Evolutionary conservation across 345 rosid species (phyloP).

Genomic region (Excoecaria agallocha): DNA sequence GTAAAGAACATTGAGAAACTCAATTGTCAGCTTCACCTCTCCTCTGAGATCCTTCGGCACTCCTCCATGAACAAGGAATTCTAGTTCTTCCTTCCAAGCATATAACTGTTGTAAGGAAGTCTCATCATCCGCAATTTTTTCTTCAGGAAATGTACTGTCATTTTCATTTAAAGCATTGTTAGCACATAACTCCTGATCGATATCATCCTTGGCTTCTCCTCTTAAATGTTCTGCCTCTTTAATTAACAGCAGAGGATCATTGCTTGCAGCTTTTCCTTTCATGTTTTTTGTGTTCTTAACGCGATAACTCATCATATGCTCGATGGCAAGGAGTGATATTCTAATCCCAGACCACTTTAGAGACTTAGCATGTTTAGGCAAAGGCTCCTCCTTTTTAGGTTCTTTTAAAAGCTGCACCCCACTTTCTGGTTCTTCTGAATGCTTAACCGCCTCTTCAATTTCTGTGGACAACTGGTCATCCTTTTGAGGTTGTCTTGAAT

Average conservation of each 20-base stretch:
- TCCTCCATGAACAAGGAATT: slow-evolving; percentile 88
- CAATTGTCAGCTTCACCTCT: slow-evolving; percentile 52
- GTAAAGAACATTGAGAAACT: slow-evolving; percentile 15
- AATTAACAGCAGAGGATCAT: slow-evolving; percentile 40
- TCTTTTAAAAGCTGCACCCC: slow-evolving; percentile 14
- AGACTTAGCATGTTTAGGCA: slow-evolving; percentile 40
- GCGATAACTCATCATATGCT: slow-evolving; percentile 67
- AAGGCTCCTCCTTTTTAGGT: slow-evolving; percentile 32
- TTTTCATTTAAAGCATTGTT: slow-evolving; percentile 33
- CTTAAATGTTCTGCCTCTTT: slow-evolving; percentile 31
- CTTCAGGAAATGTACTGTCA: slow-evolving; percentile 19
- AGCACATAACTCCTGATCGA: slow-evolving; percentile 34
- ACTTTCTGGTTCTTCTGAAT: slow-evolving; percentile 11
- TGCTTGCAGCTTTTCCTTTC: slow-evolving; percentile 25
- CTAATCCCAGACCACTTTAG: slow-evolving; percentile 62
- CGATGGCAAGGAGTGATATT: slow-evolving; percentile 59
- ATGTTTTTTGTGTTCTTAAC: slow-evolving; percentile 44
- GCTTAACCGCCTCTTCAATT: neutral
- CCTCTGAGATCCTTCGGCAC: slow-evolving; percentile 94
- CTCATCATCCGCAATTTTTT: slow-evolving; percentile 22
- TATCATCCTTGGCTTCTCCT: slow-evolving; percentile 39
- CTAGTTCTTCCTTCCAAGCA: slow-evolving; percentile 81
- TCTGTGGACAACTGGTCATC: slow-evolving; percentile 22
- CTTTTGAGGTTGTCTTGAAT: slow-evolving; percentile 1
- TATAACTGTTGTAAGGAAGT: slow-evolving; percentile 42